A percentile compares a stretch with the other conserved stretches of the same genome.
Conservation (phyloP, 2,329 filamentous ascomycete species). For the Calonectria henricotiae region DNA sequence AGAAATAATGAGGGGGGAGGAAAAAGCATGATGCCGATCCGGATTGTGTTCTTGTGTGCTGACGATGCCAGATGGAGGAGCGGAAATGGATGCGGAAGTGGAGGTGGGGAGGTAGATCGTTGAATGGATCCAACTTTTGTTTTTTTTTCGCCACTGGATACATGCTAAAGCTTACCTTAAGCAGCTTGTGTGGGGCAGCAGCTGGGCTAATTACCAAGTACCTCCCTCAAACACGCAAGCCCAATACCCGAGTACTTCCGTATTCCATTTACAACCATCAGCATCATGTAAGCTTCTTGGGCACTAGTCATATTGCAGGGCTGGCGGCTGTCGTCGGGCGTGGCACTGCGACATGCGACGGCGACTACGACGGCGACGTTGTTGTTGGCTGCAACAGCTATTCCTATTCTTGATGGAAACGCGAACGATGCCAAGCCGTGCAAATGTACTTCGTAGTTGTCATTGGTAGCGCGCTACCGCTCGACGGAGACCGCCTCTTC, state of each 20-base stretch:
- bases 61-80: slow-evolving; percentile 26
- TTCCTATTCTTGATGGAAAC: slow-evolving; percentile 14
- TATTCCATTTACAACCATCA: slow-evolving; percentile 3
- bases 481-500: slow-evolving; percentile 5
- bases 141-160: slow-evolving; percentile 39
- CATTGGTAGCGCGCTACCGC: slow-evolving; percentile 13
- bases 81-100: slow-evolving; percentile 34
- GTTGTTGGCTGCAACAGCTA: slow-evolving; percentile 4
- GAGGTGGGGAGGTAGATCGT: slow-evolving; percentile 34
- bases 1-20: not conserved
- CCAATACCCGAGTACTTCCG: slow-evolving; percentile 19
- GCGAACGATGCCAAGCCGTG: slow-evolving; percentile 14
- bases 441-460: slow-evolving; percentile 4
- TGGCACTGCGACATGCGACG: slow-evolving; percentile 12
- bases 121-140: slow-evolving; percentile 27
- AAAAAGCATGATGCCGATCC: slow-evolving; percentile 40
- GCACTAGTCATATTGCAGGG: slow-evolving; percentile 17
- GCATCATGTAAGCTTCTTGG: slow-evolving; percentile 21
- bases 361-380: slow-evolving; percentile 6
- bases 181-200: slow-evolving; percentile 24
- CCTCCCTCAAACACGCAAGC: slow-evolving; percentile 16
- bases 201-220: slow-evolving; percentile 23
- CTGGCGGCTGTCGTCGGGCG: slow-evolving; percentile 11
- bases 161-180: slow-evolving; percentile 26
- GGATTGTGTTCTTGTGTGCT: slow-evolving; percentile 34